phyloP scores from a whole-genome alignment of 495 filamentous ascomycete species.

The Neurospora sp. region DNA sequence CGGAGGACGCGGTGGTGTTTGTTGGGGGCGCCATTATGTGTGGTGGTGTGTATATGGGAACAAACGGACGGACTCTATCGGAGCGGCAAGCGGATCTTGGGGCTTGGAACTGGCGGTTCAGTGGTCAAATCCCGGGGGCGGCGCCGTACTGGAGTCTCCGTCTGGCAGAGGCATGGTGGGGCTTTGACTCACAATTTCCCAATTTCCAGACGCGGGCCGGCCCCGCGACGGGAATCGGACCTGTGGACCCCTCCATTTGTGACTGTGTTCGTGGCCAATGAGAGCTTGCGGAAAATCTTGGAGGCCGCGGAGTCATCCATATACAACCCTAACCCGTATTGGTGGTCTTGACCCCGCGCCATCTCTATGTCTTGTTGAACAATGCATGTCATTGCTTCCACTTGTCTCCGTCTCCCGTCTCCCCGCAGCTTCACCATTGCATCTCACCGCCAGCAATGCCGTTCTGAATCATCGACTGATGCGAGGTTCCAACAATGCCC shows the following conservation, averaged over 20 bases:
- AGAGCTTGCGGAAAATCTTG: not conserved
- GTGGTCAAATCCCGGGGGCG: not conserved
- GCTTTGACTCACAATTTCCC: slow-evolving; percentile 1
- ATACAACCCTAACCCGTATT: not conserved
- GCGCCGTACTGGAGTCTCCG: not conserved
- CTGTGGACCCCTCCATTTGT: not conserved
- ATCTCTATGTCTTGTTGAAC: not conserved
- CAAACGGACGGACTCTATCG: not conserved
- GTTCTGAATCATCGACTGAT: not conserved
- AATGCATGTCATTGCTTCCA: not conserved
- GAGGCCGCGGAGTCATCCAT: not conserved
- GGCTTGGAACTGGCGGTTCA: not conserved
- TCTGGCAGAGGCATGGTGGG: not conserved
- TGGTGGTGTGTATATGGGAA: not conserved
- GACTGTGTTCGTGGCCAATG: not conserved
- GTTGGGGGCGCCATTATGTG: slow-evolving; percentile 1
- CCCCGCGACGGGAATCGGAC: not conserved
- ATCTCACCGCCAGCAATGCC: not conserved
- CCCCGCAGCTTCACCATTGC: not conserved
- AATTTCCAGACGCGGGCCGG: not conserved
- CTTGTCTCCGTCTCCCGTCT: not conserved
- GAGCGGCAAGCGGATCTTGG: not conserved
- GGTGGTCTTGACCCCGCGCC: not conserved
- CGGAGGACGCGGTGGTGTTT: slow-evolving; percentile 11
- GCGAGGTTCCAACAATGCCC: not conserved